Evolutionary conservation across 257 asterid genomes (phyloP).

Genomic region (Ilex aquifolium): DNA sequence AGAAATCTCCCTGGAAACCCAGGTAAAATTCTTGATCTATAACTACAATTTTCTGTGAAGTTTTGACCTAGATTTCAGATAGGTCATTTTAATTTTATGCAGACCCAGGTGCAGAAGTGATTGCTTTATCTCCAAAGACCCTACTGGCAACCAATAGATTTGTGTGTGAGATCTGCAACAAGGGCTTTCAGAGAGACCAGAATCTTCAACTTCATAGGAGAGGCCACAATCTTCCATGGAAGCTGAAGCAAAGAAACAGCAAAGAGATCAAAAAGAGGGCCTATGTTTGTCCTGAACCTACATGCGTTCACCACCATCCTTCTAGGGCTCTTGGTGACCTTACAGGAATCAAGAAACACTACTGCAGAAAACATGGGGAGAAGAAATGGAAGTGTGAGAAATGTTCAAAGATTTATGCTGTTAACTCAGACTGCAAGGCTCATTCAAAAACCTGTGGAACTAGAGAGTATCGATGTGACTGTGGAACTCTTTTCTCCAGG

Average conservation of each 20-base stretch:
- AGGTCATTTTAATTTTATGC: neutral
- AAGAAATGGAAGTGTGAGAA: conserved; percentile 87
- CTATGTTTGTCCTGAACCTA: conserved; percentile 71
- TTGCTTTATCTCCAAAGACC: conserved; percentile 68
- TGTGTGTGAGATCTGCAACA: conserved; percentile 78
- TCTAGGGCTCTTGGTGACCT: conserved; percentile 80
- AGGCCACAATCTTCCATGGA: conserved; percentile 90
- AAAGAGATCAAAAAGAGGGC: conserved; percentile 60
- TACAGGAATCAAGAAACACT: conserved; percentile 85
- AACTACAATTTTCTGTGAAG: neutral
- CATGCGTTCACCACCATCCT: conserved; percentile 74
- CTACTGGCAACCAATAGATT: conserved; percentile 69
- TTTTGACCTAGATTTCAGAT: neutral
- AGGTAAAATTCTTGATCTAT: conserved; percentile 24
- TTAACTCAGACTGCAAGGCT: conserved; percentile 89
- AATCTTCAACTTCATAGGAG: conserved; percentile 83
- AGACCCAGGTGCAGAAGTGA: conserved; percentile 90
- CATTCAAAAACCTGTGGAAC: conserved; percentile 82
- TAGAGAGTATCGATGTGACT: conserved; percentile 72
- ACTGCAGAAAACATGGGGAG: conserved; percentile 81
- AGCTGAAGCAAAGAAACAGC: conserved; percentile 65
- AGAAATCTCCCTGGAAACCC: conserved; percentile 87
- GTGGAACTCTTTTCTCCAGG: conserved; percentile 91
- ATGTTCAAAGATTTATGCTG: conserved; percentile 73
- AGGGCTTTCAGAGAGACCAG: conserved; percentile 86